A percentile compares a stretch with the other conserved stretches of the same genome.
These are phyloP conservation scores for Sugiyamaella qingdaonensis DNA, from an alignment of 805 yeast species.

Conservation along the genomic window DNA sequence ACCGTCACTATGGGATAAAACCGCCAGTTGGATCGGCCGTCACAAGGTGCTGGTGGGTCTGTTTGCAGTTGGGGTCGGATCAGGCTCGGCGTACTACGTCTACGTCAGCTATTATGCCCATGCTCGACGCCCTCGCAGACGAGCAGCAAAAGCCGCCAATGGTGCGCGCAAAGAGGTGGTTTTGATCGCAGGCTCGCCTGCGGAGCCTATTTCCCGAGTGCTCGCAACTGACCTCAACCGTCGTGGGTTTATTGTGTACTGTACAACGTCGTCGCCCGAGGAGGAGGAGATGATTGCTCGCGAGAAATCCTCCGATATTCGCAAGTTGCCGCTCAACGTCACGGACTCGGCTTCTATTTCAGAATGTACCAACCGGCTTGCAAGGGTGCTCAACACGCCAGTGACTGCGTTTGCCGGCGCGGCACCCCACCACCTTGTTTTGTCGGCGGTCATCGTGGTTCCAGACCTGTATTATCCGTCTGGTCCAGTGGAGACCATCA, in stretches of 20 bases:
- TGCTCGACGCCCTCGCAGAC: slow-evolving; percentile 16
- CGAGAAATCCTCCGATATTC: slow-evolving; percentile 65
- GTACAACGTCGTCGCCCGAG: slow-evolving; percentile 61
- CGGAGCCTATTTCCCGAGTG: slow-evolving; percentile 65
- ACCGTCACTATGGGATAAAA: slow-evolving; percentile 13
- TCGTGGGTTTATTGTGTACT: slow-evolving; percentile 76
- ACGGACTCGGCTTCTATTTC: slow-evolving; percentile 42
- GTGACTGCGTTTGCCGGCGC: slow-evolving; percentile 59
- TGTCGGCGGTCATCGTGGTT: slow-evolving; percentile 63
- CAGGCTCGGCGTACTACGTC: slow-evolving; percentile 23
- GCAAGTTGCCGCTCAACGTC: slow-evolving; percentile 53
- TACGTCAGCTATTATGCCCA: slow-evolving; percentile 8
- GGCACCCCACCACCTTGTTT: slow-evolving; percentile 48
- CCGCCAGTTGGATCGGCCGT: slow-evolving; percentile 24
- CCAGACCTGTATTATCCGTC: slow-evolving; percentile 67
- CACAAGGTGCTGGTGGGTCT: slow-evolving; percentile 24
- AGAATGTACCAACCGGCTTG: slow-evolving; percentile 47
- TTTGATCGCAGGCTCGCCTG: slow-evolving; percentile 69
- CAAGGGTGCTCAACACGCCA: slow-evolving; percentile 46
- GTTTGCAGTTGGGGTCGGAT: slow-evolving; percentile 18
- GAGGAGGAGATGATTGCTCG: slow-evolving; percentile 44
- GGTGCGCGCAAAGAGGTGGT: slow-evolving; percentile 78
- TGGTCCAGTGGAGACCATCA: slow-evolving; percentile 61
- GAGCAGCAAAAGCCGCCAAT: slow-evolving; percentile 55
- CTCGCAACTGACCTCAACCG: slow-evolving; percentile 70